A percentile compares a stretch with the other conserved stretches of the same genome.
These are phyloP conservation scores for Achlya hypogyna DNA, from an alignment of 352 stramenopile species.

Conservation along the genomic window DNA sequence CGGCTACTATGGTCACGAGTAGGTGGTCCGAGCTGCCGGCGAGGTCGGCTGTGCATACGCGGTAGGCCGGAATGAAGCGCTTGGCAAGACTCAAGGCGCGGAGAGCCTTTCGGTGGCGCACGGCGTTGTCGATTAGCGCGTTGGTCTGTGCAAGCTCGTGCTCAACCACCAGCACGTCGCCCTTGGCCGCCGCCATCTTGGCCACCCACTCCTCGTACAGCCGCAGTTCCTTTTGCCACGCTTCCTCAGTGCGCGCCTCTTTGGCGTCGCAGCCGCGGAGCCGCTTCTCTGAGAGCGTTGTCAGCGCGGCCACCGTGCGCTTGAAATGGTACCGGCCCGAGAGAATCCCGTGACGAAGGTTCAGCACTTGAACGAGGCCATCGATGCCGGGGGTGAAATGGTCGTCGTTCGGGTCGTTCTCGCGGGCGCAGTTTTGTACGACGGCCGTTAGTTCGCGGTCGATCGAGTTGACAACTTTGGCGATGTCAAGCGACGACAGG, in stretches of 20 bases:
- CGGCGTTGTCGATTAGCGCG: conserved; percentile 53
- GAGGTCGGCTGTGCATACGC: conserved; percentile 55
- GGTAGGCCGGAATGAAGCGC: conserved; percentile 59
- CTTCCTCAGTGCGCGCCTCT: background rate
- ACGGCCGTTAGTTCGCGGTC: conserved; percentile 1
- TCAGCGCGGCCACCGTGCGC: conserved; percentile 39
- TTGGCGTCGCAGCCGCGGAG: conserved; percentile 23
- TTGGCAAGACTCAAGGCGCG: conserved; percentile 51
- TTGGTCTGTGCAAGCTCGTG: conserved; percentile 46
- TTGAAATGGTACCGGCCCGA: conserved; percentile 58
- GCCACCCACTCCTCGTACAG: conserved; percentile 22
- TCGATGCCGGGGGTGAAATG: conserved; percentile 46
- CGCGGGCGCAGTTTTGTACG: background rate
- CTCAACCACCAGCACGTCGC: conserved; percentile 41
- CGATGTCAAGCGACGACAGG: conserved; percentile 31
- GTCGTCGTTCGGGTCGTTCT: conserved; percentile 7
- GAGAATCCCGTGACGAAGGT: conserved; percentile 64
- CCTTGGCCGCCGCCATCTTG: conserved; percentile 45
- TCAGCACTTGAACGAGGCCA: conserved; percentile 57
- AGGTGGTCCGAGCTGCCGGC: conserved; percentile 58
- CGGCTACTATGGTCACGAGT: conserved; percentile 55
- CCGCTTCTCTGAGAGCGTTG: conserved; percentile 46
- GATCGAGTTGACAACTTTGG: background rate
- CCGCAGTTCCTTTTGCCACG: conserved; percentile 9
- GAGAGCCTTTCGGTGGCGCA: conserved; percentile 52